These are phyloP conservation scores for Arachnomyces sp. DNA, from an alignment of 2,329 filamentous ascomycete genomes.

Conservation along the genomic window DNA sequence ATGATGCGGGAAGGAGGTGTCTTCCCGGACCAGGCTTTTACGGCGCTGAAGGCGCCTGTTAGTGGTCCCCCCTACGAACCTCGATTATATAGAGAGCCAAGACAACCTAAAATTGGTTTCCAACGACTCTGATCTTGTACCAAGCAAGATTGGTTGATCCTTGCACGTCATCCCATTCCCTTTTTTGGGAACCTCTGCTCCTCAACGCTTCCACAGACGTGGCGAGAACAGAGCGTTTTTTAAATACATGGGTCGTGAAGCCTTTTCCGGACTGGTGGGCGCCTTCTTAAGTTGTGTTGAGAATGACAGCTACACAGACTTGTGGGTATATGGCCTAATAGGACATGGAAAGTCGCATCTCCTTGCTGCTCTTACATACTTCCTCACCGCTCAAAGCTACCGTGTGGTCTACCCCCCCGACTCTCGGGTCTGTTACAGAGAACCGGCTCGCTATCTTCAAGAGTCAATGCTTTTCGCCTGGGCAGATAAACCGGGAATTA, in stretches of 20 bases:
- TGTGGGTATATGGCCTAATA: conserved; percentile 5
- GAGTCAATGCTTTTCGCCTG: conserved; percentile 1
- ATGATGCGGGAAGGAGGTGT: too few species aligned
- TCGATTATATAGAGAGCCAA: too few species aligned
- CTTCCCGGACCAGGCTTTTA: too few species aligned
- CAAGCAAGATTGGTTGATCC: too few species aligned
- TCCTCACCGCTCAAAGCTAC: neutral
- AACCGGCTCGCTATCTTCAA: conserved; percentile 1
- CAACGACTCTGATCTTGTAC: too few species aligned
- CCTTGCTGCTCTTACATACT: conserved; percentile 2
- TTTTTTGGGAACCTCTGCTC: neutral
- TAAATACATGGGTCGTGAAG: conserved; percentile 1
- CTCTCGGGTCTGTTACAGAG: neutral
- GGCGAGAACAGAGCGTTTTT: neutral
- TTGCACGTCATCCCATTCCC: conserved; percentile 3
- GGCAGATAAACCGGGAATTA: conserved; percentile 1
- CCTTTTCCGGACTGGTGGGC: neutral
- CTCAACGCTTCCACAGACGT: neutral
- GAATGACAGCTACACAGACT: neutral
- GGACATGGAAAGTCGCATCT: conserved; percentile 6
- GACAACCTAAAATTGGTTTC: too few species aligned
- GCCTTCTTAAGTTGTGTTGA: neutral
- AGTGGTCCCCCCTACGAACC: too few species aligned
- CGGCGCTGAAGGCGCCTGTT: too few species aligned
- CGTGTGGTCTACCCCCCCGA: conserved; percentile 3